A percentile compares a stretch with the other conserved stretches of the same genome.
Evolutionary conservation across 768 basidiomycete species (phyloP).

Genomic region (Polyporus arcularius): DNA sequence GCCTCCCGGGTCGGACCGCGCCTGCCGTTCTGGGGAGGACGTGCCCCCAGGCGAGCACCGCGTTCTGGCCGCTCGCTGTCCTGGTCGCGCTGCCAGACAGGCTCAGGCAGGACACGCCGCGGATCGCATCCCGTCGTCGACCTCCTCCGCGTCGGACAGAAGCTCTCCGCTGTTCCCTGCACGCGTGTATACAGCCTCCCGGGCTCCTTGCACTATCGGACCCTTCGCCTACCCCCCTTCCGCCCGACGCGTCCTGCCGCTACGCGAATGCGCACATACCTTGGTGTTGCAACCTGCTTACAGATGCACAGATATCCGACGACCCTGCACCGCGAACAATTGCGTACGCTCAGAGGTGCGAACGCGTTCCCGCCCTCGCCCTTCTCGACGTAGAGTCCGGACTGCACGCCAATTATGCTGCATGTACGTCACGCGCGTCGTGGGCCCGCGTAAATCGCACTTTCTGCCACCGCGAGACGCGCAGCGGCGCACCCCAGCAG

Average conservation of each 20-base stretch:
- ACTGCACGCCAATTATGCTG: neutral
- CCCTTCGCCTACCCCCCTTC: neutral
- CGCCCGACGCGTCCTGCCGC: neutral
- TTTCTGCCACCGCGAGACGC: neutral
- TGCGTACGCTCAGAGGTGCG: neutral
- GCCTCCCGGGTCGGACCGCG: neutral
- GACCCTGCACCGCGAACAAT: neutral
- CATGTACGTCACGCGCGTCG: neutral
- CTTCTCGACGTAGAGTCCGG: neutral
- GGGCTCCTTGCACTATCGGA: conserved; percentile 16
- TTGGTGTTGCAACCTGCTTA: no score
- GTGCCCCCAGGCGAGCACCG: neutral
- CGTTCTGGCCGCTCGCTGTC: neutral
- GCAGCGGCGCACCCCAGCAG: neutral
- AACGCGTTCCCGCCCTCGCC: neutral
- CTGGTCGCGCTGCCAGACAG: neutral
- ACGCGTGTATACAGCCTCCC: neutral
- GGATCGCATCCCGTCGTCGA: conserved; percentile 8
- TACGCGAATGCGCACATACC: neutral
- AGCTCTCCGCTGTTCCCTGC: neutral
- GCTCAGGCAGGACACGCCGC: conserved; percentile 3
- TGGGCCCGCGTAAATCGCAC: neutral
- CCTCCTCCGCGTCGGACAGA: conserved; percentile 1
- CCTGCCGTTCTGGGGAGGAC: neutral
- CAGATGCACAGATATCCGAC: no score